Percentiles rank a stretch among this genome's conserved stretches.
These are phyloP conservation scores for Cephalotrichum gorgonifer DNA, from an alignment of 2,329 filamentous ascomycete species.

Conservation along the genomic window DNA sequence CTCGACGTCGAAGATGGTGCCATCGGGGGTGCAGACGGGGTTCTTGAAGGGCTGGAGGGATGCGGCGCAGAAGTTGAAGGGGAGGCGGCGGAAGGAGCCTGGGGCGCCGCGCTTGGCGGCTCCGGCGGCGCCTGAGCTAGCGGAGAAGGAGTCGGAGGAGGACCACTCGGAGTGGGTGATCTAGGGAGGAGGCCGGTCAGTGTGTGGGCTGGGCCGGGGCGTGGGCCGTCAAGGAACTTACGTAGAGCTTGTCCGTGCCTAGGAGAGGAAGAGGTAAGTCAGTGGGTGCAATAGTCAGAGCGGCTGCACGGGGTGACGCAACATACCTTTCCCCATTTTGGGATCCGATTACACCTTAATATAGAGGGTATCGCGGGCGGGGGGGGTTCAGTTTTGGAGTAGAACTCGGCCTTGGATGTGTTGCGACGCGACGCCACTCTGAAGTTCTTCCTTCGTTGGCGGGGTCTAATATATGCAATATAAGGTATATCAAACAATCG, in stretches of 20 bases:
- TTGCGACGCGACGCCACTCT: background rate
- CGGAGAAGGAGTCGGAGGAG: constrained; percentile 78
- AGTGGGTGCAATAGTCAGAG: background rate
- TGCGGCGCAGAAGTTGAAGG: constrained; percentile 96
- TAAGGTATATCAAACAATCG: constrained; percentile 2
- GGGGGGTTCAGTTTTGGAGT: too few relatives aligned
- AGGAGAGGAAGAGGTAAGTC: background rate
- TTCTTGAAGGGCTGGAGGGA: constrained; percentile 92
- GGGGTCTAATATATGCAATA: constrained; percentile 1
- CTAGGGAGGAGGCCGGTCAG: constrained; percentile 13
- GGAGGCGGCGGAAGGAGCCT: constrained; percentile 69
- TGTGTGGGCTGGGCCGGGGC: background rate
- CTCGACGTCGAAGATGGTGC: constrained; percentile 90
- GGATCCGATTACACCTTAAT: too few relatives aligned
- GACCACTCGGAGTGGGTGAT: constrained; percentile 99
- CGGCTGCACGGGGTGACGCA: background rate
- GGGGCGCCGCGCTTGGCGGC: constrained; percentile 39
- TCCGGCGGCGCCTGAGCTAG: constrained; percentile 65
- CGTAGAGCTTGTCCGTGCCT: constrained; percentile 35
- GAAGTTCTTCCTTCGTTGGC: background rate
- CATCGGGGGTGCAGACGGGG: constrained; percentile 79
- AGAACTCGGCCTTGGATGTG: background rate
- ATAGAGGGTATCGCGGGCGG: too few relatives aligned
- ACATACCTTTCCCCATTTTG: constrained; percentile 11
- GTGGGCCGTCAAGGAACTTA: constrained; percentile 12